These are phyloP conservation scores for Daedaleopsis nitida DNA, from an alignment of 768 basidiomycete species.

Conservation along the genomic window DNA sequence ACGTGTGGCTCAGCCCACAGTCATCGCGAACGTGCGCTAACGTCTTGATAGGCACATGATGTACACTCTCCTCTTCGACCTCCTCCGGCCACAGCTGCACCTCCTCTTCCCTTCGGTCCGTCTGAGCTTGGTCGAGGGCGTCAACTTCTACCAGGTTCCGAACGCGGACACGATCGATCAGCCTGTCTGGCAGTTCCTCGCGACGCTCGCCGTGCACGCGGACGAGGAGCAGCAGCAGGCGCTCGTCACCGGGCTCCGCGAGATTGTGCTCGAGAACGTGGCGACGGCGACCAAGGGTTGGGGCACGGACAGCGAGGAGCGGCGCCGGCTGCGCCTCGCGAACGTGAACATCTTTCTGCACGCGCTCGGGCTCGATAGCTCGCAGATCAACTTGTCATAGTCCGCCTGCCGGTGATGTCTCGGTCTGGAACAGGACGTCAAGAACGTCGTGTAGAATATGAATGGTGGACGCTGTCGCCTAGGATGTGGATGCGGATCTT, in stretches of 20 bases:
- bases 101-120: slow-evolving; percentile 91
- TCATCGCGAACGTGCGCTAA: slow-evolving; percentile 6
- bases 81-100: slow-evolving; percentile 74
- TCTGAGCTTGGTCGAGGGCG: slow-evolving; percentile 46
- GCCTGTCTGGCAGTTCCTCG: slow-evolving; percentile 94
- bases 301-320: slow-evolving; percentile 70
- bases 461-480: slow-evolving; percentile 5
- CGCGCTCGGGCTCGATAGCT: slow-evolving; percentile 72
- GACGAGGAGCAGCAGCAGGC: slow-evolving; percentile 85
- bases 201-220: slow-evolving; percentile 84
- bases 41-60: slow-evolving; percentile 67
- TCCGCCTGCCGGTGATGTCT: slow-evolving; percentile 3
- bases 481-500: not conserved
- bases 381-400: slow-evolving; percentile 60
- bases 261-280: slow-evolving; percentile 93
- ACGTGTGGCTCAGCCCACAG: slow-evolving; percentile 21
- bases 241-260: slow-evolving; percentile 82
- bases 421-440: not conserved
- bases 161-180: slow-evolving; percentile 74
- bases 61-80: slow-evolving; percentile 85
- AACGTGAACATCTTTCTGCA: slow-evolving; percentile 94
- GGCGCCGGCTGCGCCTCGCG: slow-evolving; percentile 72
- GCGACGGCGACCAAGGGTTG: slow-evolving; percentile 76
- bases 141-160: slow-evolving; percentile 38
- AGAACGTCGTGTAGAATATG: slow-evolving; percentile 1